These are phyloP conservation scores for Suillus lakei DNA, from an alignment of 768 basidiomycete species.

Conservation along the genomic window DNA sequence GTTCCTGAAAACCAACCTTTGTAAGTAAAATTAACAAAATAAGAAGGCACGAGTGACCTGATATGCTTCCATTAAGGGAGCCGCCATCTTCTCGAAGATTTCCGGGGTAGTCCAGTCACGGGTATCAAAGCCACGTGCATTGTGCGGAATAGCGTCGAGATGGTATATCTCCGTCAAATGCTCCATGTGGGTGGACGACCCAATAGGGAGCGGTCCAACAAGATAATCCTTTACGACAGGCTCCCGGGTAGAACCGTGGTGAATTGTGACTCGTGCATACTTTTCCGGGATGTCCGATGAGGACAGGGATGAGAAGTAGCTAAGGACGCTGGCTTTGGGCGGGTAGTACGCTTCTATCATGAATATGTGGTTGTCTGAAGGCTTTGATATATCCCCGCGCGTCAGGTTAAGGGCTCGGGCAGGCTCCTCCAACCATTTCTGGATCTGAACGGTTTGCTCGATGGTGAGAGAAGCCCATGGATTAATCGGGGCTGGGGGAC, in stretches of 20 bases:
- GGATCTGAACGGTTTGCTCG: constrained; percentile 46
- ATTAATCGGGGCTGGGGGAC: constrained; percentile 49
- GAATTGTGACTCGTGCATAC: constrained; percentile 55
- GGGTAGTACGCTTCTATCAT: constrained; percentile 56
- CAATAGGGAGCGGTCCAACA: constrained; percentile 60
- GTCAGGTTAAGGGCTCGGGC: constrained; percentile 55
- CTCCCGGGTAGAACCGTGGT: constrained; percentile 46
- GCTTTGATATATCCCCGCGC: constrained; percentile 25
- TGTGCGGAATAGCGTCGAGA: constrained; percentile 55
- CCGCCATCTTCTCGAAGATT: constrained; percentile 38
- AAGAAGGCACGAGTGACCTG: constrained; percentile 35
- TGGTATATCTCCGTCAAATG: constrained; percentile 57
- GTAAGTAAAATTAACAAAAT: not conserved
- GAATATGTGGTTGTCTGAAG: constrained; percentile 56
- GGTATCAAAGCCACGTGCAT: constrained; percentile 47
- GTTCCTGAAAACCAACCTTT: constrained; percentile 39
- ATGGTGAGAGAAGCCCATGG: constrained; percentile 57
- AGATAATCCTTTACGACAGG: constrained; percentile 59
- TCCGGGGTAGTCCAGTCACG: constrained; percentile 26
- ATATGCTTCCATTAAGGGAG: constrained; percentile 45
- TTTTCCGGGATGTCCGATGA: constrained; percentile 35
- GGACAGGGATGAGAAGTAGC: constrained; percentile 45
- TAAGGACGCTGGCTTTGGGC: constrained; percentile 49
- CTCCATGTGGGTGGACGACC: constrained; percentile 42
- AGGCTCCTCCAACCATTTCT: constrained; percentile 50